A percentile compares a stretch with the other conserved stretches of the same genome.
phyloP scores from a whole-genome alignment of 495 filamentous ascomycete species.

The Corynascus novoguineensis region DNA sequence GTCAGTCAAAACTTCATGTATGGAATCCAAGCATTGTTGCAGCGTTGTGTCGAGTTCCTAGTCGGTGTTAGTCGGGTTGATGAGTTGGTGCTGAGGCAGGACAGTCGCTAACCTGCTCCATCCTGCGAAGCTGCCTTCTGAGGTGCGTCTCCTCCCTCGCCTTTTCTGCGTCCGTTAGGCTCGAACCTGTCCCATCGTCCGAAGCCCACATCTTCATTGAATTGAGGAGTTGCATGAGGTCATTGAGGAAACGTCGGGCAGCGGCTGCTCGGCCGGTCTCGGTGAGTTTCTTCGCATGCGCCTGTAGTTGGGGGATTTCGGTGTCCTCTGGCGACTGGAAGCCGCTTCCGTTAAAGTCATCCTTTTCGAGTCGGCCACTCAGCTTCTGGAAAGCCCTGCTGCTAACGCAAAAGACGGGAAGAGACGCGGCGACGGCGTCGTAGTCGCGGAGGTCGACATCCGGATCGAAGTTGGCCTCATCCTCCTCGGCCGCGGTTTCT shows the following conservation, averaged over 20 bases:
- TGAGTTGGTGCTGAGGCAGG: slow-evolving; percentile 13
- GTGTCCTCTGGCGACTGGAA: slow-evolving; percentile 33
- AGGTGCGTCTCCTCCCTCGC: slow-evolving; percentile 38
- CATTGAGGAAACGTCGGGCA: slow-evolving; percentile 40
- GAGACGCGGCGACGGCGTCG: slow-evolving; percentile 47
- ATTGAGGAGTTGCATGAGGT: slow-evolving; percentile 50
- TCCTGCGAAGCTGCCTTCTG: slow-evolving; percentile 34
- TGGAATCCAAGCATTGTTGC: slow-evolving; percentile 27
- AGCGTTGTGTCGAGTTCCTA: slow-evolving; percentile 35
- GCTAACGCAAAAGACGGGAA: slow-evolving; percentile 62
- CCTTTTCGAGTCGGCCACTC: slow-evolving; percentile 44
- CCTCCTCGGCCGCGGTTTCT: slow-evolving; percentile 28
- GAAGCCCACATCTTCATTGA: slow-evolving; percentile 55
- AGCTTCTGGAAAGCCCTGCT: slow-evolving; percentile 58
- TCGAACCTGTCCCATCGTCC: slow-evolving; percentile 40
- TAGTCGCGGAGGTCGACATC: slow-evolving; percentile 54
- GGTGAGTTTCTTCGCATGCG: slow-evolving; percentile 57
- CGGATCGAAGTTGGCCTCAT: slow-evolving; percentile 35
- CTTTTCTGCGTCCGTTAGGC: slow-evolving; percentile 41
- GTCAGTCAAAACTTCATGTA: slow-evolving; percentile 38
- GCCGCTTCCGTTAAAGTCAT: slow-evolving; percentile 36
- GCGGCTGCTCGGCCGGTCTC: slow-evolving; percentile 32
- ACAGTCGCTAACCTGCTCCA: slow-evolving; percentile 41
- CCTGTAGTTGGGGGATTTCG: slow-evolving; percentile 56
- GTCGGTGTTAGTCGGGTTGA: neutral